phyloP scores from a whole-genome alignment of 345 rosid genomes.

The Linum tenue region DNA sequence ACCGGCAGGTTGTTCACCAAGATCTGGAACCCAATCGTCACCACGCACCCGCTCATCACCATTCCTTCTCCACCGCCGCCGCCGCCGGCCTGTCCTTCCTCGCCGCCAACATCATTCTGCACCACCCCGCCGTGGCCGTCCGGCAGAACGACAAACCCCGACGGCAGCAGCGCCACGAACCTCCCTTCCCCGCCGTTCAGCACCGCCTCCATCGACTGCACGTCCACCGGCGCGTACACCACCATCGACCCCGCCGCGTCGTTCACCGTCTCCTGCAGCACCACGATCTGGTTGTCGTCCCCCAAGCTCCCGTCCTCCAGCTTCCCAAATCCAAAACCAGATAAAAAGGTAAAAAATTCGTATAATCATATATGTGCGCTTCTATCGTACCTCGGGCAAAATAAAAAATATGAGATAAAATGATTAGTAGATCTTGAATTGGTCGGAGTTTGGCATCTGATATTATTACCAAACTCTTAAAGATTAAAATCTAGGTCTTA shows the following conservation, averaged over 20 bases:
- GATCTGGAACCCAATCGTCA: conserved; percentile 54
- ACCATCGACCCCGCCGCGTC: conserved; percentile 46
- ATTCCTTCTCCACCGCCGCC: conserved; percentile 12
- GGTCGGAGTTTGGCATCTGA: too few relatives aligned
- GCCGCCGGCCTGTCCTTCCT: not conserved
- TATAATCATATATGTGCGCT: too few relatives aligned
- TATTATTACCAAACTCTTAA: too few relatives aligned
- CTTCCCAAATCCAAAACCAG: conserved; percentile 18
- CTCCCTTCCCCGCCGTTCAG: conserved; percentile 42
- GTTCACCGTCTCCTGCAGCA: conserved; percentile 61
- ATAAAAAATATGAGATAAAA: too few relatives aligned
- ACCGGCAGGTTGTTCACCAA: conserved; percentile 35
- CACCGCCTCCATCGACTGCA: conserved; percentile 29
- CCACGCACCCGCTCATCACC: conserved; percentile 31
- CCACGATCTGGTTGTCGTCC: conserved; percentile 34
- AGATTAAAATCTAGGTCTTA: too few relatives aligned
- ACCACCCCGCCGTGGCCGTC: conserved; percentile 23
- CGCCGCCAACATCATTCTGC: conserved; percentile 4
- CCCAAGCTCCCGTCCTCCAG: conserved; percentile 13
- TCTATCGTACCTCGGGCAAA: too few relatives aligned
- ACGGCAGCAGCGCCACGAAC: conserved; percentile 42
- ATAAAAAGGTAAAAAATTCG: not conserved
- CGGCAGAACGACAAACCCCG: conserved; percentile 52
- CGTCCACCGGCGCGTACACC: conserved; percentile 59
- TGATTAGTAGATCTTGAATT: too few relatives aligned